Evolutionary conservation across 169 alveolate species (phyloP).

Genomic region (Plasmodium gallinaceum): DNA sequence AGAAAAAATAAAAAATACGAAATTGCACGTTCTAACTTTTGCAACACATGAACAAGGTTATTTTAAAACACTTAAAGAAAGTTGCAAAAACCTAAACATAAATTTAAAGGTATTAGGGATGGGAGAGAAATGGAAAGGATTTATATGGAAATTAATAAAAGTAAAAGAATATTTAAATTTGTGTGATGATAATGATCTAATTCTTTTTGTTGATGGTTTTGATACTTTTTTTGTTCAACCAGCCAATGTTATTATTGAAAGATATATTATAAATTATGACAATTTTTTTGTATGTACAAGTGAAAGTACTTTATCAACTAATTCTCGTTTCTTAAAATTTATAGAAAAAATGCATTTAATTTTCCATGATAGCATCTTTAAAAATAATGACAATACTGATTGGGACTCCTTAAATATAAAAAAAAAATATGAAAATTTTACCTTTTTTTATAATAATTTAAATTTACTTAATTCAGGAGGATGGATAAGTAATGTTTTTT

Average conservation of each 20-base stretch:
- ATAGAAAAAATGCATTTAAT: slow-evolving; percentile 72
- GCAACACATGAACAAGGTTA: slow-evolving; percentile 75
- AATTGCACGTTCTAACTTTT: slow-evolving; percentile 63
- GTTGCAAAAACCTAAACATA: slow-evolving; percentile 52
- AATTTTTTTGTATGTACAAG: slow-evolving; percentile 71
- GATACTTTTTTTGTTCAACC: slow-evolving; percentile 68
- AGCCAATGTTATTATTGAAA: slow-evolving; percentile 63
- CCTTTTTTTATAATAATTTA: slow-evolving; percentile 62
- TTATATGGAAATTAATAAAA: slow-evolving; percentile 32
- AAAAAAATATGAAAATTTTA: slow-evolving; percentile 47
- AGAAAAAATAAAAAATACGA: slow-evolving; percentile 20
- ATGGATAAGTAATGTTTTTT: slow-evolving; percentile 65
- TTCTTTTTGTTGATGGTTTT: slow-evolving; percentile 71
- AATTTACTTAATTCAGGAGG: slow-evolving; percentile 66
- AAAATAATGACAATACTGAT: slow-evolving; percentile 43
- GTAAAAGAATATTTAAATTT: slow-evolving; percentile 57
- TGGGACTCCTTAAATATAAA: slow-evolving; percentile 48
- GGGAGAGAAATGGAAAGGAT: slow-evolving; percentile 76
- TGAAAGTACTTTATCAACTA: slow-evolving; percentile 45
- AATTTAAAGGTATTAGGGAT: slow-evolving; percentile 39
- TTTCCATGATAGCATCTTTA: slow-evolving; percentile 65
- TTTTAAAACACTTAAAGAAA: slow-evolving; percentile 56
- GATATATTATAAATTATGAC: slow-evolving; percentile 65
- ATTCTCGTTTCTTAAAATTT: slow-evolving; percentile 28
- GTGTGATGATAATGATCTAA: slow-evolving; percentile 57